Evolutionary conservation across 768 basidiomycete genomes (phyloP), one percentile per base, ranked within the genome.

Genomic region (Lactarius trivialis): DNA sequence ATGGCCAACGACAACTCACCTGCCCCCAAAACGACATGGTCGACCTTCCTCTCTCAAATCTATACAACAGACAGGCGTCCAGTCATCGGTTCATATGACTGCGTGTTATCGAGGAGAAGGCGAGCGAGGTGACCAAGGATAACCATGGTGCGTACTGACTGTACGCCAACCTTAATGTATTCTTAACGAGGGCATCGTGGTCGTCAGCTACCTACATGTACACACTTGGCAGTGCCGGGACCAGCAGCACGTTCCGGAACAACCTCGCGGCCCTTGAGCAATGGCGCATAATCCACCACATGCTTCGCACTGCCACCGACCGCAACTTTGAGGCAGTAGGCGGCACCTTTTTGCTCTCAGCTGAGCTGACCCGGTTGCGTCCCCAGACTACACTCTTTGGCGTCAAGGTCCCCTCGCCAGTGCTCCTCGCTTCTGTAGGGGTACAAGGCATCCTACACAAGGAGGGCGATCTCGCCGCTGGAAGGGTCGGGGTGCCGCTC

Each of bases 221-320:
- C 68, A 85, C 86, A 2, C 82, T 81, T 60, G 89, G 89, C 45
- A 89, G 83, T 64, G 91, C 92, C 11, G 93, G 92, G 1, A 81
- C 82, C 3, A 77, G 78, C 59, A 76, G 79, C 33, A 94, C 93
- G 2, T 82, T 88, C 70, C 76, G 71, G 11, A 83, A 82, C 55
- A 94, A 95, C 68, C 77, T 77, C 36, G 78, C 74, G 45, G 85
- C 83, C 2, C 79, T 93, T 58, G 76, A 82, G 26, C 82, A 78
- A 58, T 92, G 81, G 78, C 81, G 81, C 37, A 88, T 95, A 70
- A 76, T 93, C n/a, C 91, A 91, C 2, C 82, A 85, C 6, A 90
- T 91, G 89, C 80, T 92, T 34, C 78, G 83, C 21, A 76, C 84
- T 64, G 81, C 81, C 0, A 82, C 82, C 6, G 70, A 73, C 21